These are phyloP conservation scores for Galerina sulciceps DNA, from an alignment of 768 basidiomycete genomes.

Conservation along the genomic window DNA sequence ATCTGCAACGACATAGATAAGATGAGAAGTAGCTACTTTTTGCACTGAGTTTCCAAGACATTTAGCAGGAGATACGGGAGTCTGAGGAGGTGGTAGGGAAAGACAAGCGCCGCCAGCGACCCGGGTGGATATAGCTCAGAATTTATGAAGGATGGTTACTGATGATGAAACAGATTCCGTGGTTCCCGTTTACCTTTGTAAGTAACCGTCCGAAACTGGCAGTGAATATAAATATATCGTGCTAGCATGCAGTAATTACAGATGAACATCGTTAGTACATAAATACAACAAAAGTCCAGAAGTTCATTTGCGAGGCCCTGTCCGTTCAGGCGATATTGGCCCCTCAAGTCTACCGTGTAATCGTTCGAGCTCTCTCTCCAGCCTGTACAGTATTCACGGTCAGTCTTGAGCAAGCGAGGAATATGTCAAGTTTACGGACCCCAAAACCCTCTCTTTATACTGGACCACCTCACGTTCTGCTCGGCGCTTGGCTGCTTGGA, in stretches of 20 bases:
- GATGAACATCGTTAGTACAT: constrained; percentile 7
- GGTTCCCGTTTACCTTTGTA: constrained; percentile 8
- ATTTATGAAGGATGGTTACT: constrained; percentile 5
- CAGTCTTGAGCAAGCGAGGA: background rate
- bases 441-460: constrained; percentile 69
- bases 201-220: constrained; percentile 3
- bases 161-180: constrained; percentile 6
- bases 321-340: constrained; percentile 17
- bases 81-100: constrained; percentile 20
- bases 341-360: constrained; percentile 27
- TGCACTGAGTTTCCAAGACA: constrained; percentile 61
- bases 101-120: constrained; percentile 35
- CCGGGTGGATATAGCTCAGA: background rate
- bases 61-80: constrained; percentile 11
- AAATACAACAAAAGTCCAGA: constrained; percentile 9
- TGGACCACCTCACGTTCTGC: constrained; percentile 80
- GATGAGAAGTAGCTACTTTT: constrained; percentile 39
- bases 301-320: constrained; percentile 16
- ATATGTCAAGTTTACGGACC: constrained; percentile 43
- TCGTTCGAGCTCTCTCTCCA: constrained; percentile 32
- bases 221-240: background rate
- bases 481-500: constrained; percentile 73
- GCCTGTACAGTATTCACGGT: constrained; percentile 15
- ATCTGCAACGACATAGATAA: background rate
- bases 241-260: constrained; percentile 6